Evolutionary conservation across 164 flowering plant genomes (phyloP).

Genomic region (Vitis cinerea): DNA sequence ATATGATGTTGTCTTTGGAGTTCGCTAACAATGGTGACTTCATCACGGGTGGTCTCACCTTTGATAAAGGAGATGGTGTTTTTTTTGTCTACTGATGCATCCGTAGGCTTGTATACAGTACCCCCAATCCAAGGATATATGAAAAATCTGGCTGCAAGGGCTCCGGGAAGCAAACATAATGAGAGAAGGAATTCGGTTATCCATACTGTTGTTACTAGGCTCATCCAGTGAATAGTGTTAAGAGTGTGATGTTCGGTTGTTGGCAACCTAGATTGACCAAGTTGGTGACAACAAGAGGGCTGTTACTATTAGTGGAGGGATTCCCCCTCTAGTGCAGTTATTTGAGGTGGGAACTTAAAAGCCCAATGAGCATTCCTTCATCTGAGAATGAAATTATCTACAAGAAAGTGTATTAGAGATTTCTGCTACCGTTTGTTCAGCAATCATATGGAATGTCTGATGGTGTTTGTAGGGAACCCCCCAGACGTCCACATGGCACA

Average conservation of each 20-base stretch:
- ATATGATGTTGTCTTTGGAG: slow-evolving; percentile 94
- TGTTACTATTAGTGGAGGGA: slow-evolving; percentile 91
- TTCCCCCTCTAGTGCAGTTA: slow-evolving; percentile 85
- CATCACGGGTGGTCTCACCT: slow-evolving; percentile 97
- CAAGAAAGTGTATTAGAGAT: too few species aligned
- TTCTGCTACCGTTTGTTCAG: too few species aligned
- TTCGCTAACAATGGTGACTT: slow-evolving; percentile 81
- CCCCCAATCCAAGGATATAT: slow-evolving; percentile 75
- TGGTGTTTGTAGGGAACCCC: too few species aligned
- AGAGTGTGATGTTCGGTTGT: slow-evolving; percentile 70
- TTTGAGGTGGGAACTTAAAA: slow-evolving; percentile 75
- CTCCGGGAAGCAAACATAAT: slow-evolving; percentile 76
- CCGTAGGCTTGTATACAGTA: slow-evolving; percentile 98
- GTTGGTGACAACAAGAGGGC: slow-evolving; percentile 97
- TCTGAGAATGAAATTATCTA: too few species aligned
- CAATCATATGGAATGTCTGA: too few species aligned
- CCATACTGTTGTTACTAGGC: slow-evolving; percentile 73
- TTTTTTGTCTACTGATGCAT: slow-evolving; percentile 95
- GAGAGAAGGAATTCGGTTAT: slow-evolving; percentile 84
- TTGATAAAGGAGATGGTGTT: slow-evolving; percentile 78
- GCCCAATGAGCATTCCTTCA: slow-evolving; percentile 53
- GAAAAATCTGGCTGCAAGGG: slow-evolving; percentile 5
- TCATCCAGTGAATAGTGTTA: slow-evolving; percentile 91
- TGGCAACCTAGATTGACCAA: slow-evolving; percentile 72
- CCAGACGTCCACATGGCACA: too few species aligned